Evolutionary conservation across 1,284 basidiomycete species (phyloP), one percentile per base, ranked within the genome.

Genomic region (Sporisorium scitamineum): DNA sequence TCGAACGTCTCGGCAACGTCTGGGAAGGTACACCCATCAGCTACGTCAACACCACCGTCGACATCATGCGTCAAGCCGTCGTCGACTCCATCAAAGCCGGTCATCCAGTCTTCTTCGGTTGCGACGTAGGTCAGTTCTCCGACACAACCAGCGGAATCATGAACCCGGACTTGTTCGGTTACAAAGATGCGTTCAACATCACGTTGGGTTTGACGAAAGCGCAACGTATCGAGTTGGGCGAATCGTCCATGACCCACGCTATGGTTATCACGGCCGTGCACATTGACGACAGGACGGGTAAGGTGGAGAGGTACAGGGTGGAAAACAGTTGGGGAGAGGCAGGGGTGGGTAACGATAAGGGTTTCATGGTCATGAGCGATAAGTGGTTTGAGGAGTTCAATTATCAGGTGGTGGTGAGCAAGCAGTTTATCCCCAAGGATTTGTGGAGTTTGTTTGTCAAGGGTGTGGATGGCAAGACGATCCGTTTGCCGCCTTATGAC

Each of bases 91-190:
- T 98, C 88, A 94, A 94, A 86, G 92, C 92, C 26, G 94, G 94
- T 53, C 90, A 92, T 45, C 93, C 96, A 1, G 92, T 97, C 52
- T 97, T 96, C 89, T 96, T 96, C 83, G 95, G 95, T 1, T 97
- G 94, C 85, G 94, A 88, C 61, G 87, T 94, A 37, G 92, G 92
- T 51, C 89, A 94, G 81, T 93, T 90, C 83, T 92, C 91, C 1
- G 90, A 94, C 76, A 87, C 88, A 50, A 86, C 86, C 41, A 13
- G 52, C 62, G 54, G 85, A 22, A 91, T 97, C 78, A 93, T 96
- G 94, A 94, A 96, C 85, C 90, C 91, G 9, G 89, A 89, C 11
- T 88, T 97, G 27, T 94, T 91, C 84, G 92, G 94, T 81, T 79
- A 76, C 62, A 62, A 74, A 22, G 90, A 91, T 7, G 78, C 90